A percentile compares a stretch with the other conserved stretches of the same genome.
phyloP scores from a whole-genome alignment of 768 basidiomycete genomes.

The Mycena olivaceomarginata region DNA sequence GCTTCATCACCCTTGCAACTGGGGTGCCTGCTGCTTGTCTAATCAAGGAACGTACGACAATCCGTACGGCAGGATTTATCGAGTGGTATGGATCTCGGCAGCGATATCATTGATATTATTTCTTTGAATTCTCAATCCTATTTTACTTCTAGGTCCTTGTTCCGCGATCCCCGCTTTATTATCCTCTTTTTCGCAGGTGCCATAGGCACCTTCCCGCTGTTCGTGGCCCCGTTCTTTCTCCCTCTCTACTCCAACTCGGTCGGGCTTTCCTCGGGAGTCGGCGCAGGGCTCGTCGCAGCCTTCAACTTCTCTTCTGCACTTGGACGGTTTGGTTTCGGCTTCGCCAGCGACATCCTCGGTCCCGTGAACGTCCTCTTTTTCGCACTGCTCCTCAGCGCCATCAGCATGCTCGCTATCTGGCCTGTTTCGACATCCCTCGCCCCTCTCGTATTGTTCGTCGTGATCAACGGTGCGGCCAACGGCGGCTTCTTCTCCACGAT shows the following conservation, averaged over 20 bases:
- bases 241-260: slow-evolving; percentile 57
- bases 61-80: slow-evolving; percentile 49
- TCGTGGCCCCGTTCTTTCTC: slow-evolving; percentile 60
- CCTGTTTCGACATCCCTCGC: slow-evolving; percentile 50
- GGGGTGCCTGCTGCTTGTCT: slow-evolving; percentile 53
- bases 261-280: slow-evolving; percentile 45
- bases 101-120: neutral
- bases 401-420: slow-evolving; percentile 56
- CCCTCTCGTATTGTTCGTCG: slow-evolving; percentile 48
- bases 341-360: slow-evolving; percentile 53
- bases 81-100: slow-evolving; percentile 15
- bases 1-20: slow-evolving; percentile 48
- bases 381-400: slow-evolving; percentile 50
- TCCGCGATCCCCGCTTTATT: slow-evolving; percentile 49
- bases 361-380: slow-evolving; percentile 52
- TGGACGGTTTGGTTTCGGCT: slow-evolving; percentile 53
- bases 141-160: slow-evolving; percentile 48
- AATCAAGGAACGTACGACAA: slow-evolving; percentile 39
- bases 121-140: neutral
- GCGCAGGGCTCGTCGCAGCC: slow-evolving; percentile 54
- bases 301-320: slow-evolving; percentile 59
- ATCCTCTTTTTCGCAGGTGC: slow-evolving; percentile 55
- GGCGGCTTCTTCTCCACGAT: slow-evolving; percentile 58
- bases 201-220: slow-evolving; percentile 58
- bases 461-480: slow-evolving; percentile 53